A percentile compares a stretch with the other conserved stretches of the same genome.
Evolutionary conservation across 768 basidiomycete species (phyloP).

Genomic region (Auriculariales sp.): DNA sequence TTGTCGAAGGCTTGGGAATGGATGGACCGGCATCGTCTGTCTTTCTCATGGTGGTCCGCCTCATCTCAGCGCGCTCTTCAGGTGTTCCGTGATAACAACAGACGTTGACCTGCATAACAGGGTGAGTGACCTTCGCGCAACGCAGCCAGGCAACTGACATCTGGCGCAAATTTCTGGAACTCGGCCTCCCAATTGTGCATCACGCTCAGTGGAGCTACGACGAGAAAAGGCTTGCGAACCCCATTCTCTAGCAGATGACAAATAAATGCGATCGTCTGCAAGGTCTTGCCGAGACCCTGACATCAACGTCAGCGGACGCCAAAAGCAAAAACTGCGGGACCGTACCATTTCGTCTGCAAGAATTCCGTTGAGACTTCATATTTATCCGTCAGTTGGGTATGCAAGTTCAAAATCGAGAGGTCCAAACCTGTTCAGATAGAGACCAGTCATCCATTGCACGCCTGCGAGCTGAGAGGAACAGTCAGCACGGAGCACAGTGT

Average conservation of each 20-base stretch:
- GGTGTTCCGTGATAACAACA: conserved; percentile 85
- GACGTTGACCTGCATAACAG: conserved; percentile 54
- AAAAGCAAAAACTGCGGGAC: background rate
- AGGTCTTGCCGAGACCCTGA: conserved; percentile 39
- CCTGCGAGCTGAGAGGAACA: conserved; percentile 95
- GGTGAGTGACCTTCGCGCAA: background rate
- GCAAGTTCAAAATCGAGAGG: conserved; percentile 43
- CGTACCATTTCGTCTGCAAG: conserved; percentile 81
- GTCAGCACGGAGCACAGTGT: too few species aligned
- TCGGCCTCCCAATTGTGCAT: conserved; percentile 85
- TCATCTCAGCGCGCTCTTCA: conserved; percentile 64
- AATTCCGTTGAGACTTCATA: conserved; percentile 14
- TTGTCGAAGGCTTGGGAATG: conserved; percentile 1
- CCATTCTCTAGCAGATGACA: conserved; percentile 72
- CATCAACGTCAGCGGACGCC: conserved; percentile 8
- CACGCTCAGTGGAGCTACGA: conserved; percentile 73
- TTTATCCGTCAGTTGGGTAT: background rate
- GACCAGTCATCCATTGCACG: conserved; percentile 84
- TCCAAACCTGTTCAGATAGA: conserved; percentile 74
- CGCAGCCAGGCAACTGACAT: conserved; percentile 27
- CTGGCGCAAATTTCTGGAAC: conserved; percentile 71
- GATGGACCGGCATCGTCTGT: conserved; percentile 9
- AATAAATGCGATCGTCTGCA: conserved; percentile 89
- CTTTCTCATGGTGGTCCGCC: conserved; percentile 42
- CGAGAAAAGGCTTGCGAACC: conserved; percentile 60